Percentiles rank a stretch among this genome's conserved stretches.
These are phyloP conservation scores for Globisporangium paddicum DNA, from an alignment of 352 stramenopile genomes.

Conservation along the genomic window DNA sequence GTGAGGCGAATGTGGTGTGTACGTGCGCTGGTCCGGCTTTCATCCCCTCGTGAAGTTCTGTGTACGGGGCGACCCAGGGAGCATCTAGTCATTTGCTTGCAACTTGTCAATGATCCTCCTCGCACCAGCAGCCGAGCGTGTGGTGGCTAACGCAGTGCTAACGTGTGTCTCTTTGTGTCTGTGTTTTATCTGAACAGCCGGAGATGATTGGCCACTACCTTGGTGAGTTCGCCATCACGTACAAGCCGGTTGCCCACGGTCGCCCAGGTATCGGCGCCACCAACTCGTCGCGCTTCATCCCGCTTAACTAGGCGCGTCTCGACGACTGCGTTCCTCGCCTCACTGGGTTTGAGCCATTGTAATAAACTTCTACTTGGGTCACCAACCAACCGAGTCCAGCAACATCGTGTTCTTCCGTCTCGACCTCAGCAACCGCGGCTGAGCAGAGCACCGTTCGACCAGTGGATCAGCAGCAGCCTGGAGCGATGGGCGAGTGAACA, in stretches of 20 bases:
- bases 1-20: not conserved
- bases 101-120: constrained; percentile 8
- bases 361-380: constrained; percentile 58
- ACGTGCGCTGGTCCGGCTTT: constrained; percentile 29
- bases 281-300: constrained; percentile 98
- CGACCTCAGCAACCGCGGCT: not conserved
- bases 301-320: constrained; percentile 91
- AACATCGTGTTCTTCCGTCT: not conserved
- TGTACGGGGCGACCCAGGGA: constrained; percentile 88
- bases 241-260: constrained; percentile 97
- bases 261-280: constrained; percentile 98
- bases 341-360: constrained; percentile 69
- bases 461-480: not conserved
- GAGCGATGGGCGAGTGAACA: not conserved
- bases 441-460: not conserved
- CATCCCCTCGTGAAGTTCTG: constrained; percentile 84
- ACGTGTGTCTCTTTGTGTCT: constrained; percentile 16
- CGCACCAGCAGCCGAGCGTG: not conserved
- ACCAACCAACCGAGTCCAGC: not conserved
- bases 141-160: constrained; percentile 12
- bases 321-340: constrained; percentile 27
- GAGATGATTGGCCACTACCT: constrained; percentile 99
- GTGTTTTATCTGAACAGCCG: constrained; percentile 43
- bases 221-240: constrained; percentile 99
- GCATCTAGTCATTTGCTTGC: constrained; percentile 23